Base-by-base conservation (phyloP, 208 protist genomes). In the Wallacemonas sp. region DNA sequence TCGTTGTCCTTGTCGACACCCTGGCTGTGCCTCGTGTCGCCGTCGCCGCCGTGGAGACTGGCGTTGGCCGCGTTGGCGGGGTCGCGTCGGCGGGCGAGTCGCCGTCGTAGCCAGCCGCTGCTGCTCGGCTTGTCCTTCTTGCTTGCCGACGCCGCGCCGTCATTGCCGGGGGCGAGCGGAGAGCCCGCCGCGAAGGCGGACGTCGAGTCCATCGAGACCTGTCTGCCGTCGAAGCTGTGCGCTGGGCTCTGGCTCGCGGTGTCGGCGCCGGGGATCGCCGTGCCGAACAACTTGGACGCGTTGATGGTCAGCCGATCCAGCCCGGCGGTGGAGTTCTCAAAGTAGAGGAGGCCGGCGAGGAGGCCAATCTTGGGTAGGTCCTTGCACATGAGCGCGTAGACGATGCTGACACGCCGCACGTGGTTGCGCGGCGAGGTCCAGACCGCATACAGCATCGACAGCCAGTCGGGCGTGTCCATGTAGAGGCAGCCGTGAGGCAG, bases 351-450 rank as follows among this genome's bases (percentile, higher is more conserved):
- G 0, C 87, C 84, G 1, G 74, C 67, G 11, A 91, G n/a, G 23
- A 91, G 59, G 14, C 84, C 87, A 36, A 94, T 69, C 22, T 79
- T 72, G 22, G 87, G 87, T n/a, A 91, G 68, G 52, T 85, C 77
- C 57, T 74, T 42, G 45, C 77, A 76, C 23, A 62, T 77, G 25
- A 91, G 57, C 31, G 68, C 54, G 23, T 55, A 68, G 2, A 72
- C 68, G 7, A 94, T 65, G 45, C 79, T 67, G 16, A 94, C 72
- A 1, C 39, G 29, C 32, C 71, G 70, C 7, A 89, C 66, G n/a
- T 68, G 55, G 62, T 84, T 82, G 18, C 48, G 48, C 26, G 82
- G 82, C 4, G 72, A 77, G 38, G 80, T 86, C 73, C 77, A 79
- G 23, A 91, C 61, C 22, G 77, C 84, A 18, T 68, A 67, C 49